Conservation (phyloP, 345 rosid genomes). For the Eucalyptus microcorys region DNA sequence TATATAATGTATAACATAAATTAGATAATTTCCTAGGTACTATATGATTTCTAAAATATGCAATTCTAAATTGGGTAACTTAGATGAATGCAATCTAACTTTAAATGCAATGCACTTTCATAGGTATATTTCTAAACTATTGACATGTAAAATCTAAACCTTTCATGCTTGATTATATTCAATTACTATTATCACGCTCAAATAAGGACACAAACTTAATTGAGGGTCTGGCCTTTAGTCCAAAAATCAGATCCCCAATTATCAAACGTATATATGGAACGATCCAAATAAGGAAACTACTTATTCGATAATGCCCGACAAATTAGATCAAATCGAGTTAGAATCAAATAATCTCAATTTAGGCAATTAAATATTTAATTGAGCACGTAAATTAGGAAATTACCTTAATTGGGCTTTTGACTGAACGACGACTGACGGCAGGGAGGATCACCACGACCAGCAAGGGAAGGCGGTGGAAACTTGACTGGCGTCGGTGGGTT, state of each 20-base stretch:
- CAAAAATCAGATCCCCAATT: neutral
- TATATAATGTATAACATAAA: too few relatives aligned
- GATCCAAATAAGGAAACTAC: neutral
- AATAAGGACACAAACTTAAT: neutral
- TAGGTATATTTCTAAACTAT: neutral
- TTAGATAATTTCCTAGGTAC: neutral
- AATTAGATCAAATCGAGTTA: neutral
- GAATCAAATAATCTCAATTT: neutral
- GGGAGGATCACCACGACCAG: neutral
- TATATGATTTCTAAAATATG: neutral
- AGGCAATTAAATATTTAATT: neutral
- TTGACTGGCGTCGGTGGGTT: neutral
- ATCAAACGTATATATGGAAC: neutral
- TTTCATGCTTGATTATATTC: neutral
- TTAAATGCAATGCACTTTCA: neutral
- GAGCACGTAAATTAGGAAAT: neutral
- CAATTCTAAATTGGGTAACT: neutral
- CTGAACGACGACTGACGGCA: neutral
- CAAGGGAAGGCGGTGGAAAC: neutral
- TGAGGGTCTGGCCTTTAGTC: neutral
- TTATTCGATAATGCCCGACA: neutral
- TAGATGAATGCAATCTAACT: neutral
- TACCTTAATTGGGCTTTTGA: neutral
- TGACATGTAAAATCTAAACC: neutral
- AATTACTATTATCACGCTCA: neutral